Conservation (phyloP, 805 yeast species). For the Torulaspora delbrueckii region DNA sequence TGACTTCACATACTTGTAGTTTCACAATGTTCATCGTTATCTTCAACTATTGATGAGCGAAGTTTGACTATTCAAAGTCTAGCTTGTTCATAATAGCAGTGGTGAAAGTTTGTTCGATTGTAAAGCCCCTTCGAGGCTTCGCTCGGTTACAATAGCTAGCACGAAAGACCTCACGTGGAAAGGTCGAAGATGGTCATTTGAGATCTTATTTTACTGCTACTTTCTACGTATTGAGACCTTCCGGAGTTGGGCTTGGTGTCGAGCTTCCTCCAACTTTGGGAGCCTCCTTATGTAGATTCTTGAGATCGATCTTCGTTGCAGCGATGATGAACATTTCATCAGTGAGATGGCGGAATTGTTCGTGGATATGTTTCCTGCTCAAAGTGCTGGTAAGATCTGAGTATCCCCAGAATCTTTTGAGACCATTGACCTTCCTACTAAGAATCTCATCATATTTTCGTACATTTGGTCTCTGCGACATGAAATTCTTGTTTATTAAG, state of each 20-base stretch:
- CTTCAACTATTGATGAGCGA: not conserved
- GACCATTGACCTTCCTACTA: constrained; percentile 17
- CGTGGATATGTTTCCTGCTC: constrained; percentile 21
- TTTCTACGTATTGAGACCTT: not conserved
- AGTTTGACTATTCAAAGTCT: not conserved
- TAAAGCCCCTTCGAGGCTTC: constrained; percentile 5
- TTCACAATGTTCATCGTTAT: constrained; percentile 59
- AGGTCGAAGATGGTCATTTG: not conserved
- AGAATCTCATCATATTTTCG: constrained; percentile 21
- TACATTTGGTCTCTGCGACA: constrained; percentile 19
- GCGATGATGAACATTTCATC: constrained; percentile 3
- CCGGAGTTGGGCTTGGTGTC: not conserved
- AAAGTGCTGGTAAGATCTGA: constrained; percentile 18
- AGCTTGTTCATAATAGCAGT: not conserved
- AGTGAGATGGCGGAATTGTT: constrained; percentile 18
- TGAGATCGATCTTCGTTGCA: not conserved
- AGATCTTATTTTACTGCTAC: not conserved
- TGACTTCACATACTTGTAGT: constrained; percentile 44
- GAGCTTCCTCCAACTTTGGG: not conserved
- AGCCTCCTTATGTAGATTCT: constrained; percentile 1
- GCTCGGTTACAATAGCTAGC: constrained; percentile 1
- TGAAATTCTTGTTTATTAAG: constrained; percentile 12
- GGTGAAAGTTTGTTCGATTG: not conserved
- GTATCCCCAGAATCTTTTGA: constrained; percentile 21
- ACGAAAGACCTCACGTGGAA: constrained; percentile 1